These are phyloP conservation scores for Podospora pseudoanserina DNA, from an alignment of 495 filamentous ascomycete genomes.

Conservation along the genomic window DNA sequence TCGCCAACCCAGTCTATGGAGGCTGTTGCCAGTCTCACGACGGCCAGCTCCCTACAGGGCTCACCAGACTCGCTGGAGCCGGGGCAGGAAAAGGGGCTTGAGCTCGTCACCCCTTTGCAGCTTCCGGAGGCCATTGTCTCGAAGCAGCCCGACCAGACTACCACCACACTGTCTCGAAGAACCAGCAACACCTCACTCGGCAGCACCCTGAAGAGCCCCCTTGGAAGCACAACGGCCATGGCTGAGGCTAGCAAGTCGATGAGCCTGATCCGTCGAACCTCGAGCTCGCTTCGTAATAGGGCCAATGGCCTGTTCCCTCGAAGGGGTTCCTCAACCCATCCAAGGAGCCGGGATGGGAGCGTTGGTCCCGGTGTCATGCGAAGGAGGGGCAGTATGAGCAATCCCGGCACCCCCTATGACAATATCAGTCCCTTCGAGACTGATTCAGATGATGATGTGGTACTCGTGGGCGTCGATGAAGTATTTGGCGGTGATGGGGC, in stretches of 20 bases:
- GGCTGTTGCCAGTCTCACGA: slow-evolving; percentile 34
- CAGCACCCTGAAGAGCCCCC: slow-evolving; percentile 24
- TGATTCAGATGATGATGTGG: slow-evolving; percentile 62
- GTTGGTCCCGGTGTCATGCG: slow-evolving; percentile 84
- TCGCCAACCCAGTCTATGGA: slow-evolving; percentile 44
- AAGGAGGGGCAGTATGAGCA: slow-evolving; percentile 81
- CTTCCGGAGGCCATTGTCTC: slow-evolving; percentile 42
- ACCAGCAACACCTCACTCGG: slow-evolving; percentile 39
- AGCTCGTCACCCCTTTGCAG: slow-evolving; percentile 29
- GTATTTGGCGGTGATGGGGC: slow-evolving; percentile 28
- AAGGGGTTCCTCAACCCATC: slow-evolving; percentile 68
- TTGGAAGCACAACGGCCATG: slow-evolving; percentile 34
- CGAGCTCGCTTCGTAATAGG: slow-evolving; percentile 39
- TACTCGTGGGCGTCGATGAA: slow-evolving; percentile 39
- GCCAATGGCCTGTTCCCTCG: slow-evolving; percentile 31
- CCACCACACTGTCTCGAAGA: slow-evolving; percentile 31
- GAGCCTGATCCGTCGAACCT: slow-evolving; percentile 46
- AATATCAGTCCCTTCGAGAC: slow-evolving; percentile 53
- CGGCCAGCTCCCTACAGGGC: slow-evolving; percentile 39
- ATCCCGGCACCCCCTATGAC: slow-evolving; percentile 50
- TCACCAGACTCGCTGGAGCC: slow-evolving; percentile 42
- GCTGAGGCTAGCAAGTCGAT: slow-evolving; percentile 33
- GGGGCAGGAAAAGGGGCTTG: slow-evolving; percentile 23
- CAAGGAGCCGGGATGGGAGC: slow-evolving; percentile 76
- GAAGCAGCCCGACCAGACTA: slow-evolving; percentile 13